phyloP scores from a whole-genome alignment of 768 basidiomycete species.

The Tylopilus plumbeoviolaceoides region DNA sequence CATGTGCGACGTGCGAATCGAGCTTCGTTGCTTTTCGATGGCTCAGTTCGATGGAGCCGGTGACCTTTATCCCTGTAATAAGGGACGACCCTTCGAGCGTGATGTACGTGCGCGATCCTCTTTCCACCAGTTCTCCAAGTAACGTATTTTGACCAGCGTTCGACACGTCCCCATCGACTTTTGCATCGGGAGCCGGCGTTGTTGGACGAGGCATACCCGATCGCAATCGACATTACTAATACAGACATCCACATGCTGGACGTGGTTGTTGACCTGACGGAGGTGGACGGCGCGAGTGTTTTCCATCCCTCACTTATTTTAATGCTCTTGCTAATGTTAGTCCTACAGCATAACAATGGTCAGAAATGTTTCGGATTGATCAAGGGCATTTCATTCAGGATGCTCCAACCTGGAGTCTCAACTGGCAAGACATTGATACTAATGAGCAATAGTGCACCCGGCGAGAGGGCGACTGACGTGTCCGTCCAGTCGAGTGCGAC shows the following conservation, averaged over 20 bases:
- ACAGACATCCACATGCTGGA: constrained; percentile 68
- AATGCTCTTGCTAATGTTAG: neutral
- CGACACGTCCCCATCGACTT: constrained; percentile 60
- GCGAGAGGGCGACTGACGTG: constrained; percentile 74
- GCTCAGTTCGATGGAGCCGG: constrained; percentile 54
- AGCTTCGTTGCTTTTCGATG: constrained; percentile 39
- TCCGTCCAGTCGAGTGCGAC: constrained; percentile 62
- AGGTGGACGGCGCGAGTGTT: constrained; percentile 69
- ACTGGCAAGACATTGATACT: constrained; percentile 62
- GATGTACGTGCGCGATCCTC: constrained; percentile 35
- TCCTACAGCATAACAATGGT: constrained; percentile 55
- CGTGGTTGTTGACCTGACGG: constrained; percentile 68
- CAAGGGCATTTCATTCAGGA: constrained; percentile 68
- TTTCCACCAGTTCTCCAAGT: neutral
- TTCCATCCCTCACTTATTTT: neutral
- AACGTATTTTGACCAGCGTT: constrained; percentile 39
- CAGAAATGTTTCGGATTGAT: constrained; percentile 68
- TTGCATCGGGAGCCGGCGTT: constrained; percentile 67
- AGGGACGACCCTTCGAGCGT: constrained; percentile 45
- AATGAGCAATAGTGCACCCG: constrained; percentile 43
- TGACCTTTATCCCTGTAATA: constrained; percentile 48
- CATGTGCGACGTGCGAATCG: constrained; percentile 35
- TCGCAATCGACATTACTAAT: constrained; percentile 68
- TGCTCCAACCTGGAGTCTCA: constrained; percentile 53
- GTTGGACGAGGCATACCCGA: constrained; percentile 76